A percentile compares a stretch with the other conserved stretches of the same genome.
phyloP scores from a whole-genome alignment of 2,329 filamentous ascomycete species.

The Pyrenochaeta sp. region DNA sequence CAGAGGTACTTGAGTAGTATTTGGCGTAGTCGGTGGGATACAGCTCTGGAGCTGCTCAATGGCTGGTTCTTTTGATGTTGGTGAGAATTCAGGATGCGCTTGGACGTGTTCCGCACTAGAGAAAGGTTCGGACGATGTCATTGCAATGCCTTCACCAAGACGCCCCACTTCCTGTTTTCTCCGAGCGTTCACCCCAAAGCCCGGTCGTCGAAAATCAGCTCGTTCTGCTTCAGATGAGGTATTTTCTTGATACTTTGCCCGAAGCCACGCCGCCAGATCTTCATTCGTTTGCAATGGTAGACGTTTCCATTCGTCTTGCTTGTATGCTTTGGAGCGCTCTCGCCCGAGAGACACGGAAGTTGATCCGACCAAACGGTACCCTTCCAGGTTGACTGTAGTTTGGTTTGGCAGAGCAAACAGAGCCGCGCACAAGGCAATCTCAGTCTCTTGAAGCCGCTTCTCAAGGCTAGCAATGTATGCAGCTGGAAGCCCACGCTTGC shows the following conservation, averaged over 20 bases:
- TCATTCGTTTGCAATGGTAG: slow-evolving; percentile 27
- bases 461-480: slow-evolving; percentile 37
- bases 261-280: slow-evolving; percentile 31
- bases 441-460: slow-evolving; percentile 33
- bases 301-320: slow-evolving; percentile 33
- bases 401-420: slow-evolving; percentile 19
- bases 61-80: neutral
- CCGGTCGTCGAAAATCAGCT: neutral
- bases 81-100: neutral
- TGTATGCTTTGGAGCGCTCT: slow-evolving; percentile 31
- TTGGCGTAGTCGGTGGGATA: slow-evolving; percentile 2
- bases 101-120: neutral
- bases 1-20: neutral
- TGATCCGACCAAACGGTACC: neutral
- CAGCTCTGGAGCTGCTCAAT: slow-evolving; percentile 4
- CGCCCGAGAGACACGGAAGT: neutral
- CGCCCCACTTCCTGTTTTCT: neutral
- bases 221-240: slow-evolving; percentile 5
- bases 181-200: neutral
- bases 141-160: neutral
- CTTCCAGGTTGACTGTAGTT: neutral
- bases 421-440: slow-evolving; percentile 27
- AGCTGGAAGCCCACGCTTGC: slow-evolving; percentile 35
- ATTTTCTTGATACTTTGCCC: slow-evolving; percentile 16
- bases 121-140: neutral